phyloP scores from a whole-genome alignment of 2,329 filamentous ascomycete genomes.

The Boeremia exigua region DNA sequence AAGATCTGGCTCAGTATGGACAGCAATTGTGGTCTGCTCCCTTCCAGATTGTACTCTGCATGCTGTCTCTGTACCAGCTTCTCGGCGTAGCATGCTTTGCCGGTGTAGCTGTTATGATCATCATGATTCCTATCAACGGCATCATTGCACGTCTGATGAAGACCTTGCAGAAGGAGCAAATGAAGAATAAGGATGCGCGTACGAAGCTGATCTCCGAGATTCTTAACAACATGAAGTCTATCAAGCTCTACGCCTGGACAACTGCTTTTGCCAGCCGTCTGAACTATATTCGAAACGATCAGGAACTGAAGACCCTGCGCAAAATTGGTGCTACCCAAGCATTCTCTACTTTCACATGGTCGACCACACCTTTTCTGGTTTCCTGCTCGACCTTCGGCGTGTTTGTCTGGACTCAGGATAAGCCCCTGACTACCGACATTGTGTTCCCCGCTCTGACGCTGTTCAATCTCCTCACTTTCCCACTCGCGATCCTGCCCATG shows the following conservation, averaged over 20 bases:
- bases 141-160: conserved; percentile 93
- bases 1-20: conserved; percentile 93
- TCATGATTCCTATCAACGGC: conserved; percentile 97
- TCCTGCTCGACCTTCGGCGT: conserved; percentile 96
- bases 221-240: conserved; percentile 98
- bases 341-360: conserved; percentile 97
- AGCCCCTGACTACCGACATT: conserved; percentile 87
- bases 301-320: conserved; percentile 91
- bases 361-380: conserved; percentile 94
- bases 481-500: conserved; percentile 92
- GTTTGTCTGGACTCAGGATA: conserved; percentile 83
- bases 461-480: conserved; percentile 96
- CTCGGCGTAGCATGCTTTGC: conserved; percentile 95
- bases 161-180: conserved; percentile 90
- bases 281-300: conserved; percentile 93
- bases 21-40: conserved; percentile 97
- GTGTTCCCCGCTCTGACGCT: conserved; percentile 92
- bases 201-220: conserved; percentile 96
- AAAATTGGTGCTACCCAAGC: conserved; percentile 96
- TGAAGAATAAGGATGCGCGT: conserved; percentile 98
- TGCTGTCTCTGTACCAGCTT: conserved; percentile 94
- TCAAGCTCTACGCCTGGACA: conserved; percentile 98
- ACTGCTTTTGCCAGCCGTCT: conserved; percentile 97
- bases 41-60: conserved; percentile 94
- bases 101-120: conserved; percentile 90